Conservation (phyloP, 2,329 filamentous ascomycete species). For the Orbilia blumenaviensis region DNA sequence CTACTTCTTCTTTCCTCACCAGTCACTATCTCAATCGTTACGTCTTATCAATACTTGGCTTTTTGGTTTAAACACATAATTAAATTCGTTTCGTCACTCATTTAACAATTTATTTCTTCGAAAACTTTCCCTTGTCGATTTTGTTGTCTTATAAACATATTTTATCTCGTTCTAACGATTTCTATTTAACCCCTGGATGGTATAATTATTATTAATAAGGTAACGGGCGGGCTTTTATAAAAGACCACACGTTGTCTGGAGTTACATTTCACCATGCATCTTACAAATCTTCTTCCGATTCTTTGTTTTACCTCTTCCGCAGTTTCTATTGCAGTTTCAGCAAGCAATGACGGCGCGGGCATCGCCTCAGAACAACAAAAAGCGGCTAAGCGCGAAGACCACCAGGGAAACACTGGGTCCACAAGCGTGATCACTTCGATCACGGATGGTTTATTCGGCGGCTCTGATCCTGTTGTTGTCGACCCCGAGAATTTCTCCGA, state of each 20-base stretch:
- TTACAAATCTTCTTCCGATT: slow-evolving; percentile 2
- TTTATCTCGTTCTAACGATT: not conserved
- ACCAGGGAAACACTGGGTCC: not conserved
- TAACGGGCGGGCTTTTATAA: not conserved
- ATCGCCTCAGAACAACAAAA: not conserved
- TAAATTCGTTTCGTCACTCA: slow-evolving; percentile 13
- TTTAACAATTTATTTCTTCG: not conserved
- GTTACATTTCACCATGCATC: slow-evolving; percentile 13
- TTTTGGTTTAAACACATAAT: not conserved
- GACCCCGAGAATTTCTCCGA: not conserved
- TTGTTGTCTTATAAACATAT: not conserved
- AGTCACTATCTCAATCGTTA: not conserved
- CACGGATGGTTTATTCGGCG: not conserved
- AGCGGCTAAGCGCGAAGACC: not conserved
- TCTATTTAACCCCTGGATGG: not conserved
- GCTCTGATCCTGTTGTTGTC: not conserved
- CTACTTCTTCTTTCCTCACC: not conserved
- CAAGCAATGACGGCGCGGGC: not conserved
- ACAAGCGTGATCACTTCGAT: not conserved
- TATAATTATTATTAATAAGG: not conserved
- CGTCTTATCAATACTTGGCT: not conserved
- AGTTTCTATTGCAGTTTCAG: not conserved
- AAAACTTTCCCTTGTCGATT: not conserved
- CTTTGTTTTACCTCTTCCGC: slow-evolving; percentile 20
- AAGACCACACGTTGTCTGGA: not conserved